Conservation (phyloP, 2,329 filamentous ascomycete genomes). For the Trichoderma koningii region DNA sequence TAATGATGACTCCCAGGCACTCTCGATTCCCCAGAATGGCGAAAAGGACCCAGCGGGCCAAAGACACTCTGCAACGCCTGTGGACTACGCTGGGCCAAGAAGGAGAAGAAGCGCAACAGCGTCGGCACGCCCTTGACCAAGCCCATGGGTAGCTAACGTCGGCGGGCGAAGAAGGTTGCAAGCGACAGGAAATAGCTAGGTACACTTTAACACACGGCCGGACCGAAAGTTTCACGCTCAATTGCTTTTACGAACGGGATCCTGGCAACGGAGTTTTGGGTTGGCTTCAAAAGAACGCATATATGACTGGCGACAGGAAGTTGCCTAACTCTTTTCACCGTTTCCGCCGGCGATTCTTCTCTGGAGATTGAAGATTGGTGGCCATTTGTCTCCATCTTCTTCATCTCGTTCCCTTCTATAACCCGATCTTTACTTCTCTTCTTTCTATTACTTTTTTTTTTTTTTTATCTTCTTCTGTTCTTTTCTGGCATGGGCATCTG, state of each 20-base stretch:
- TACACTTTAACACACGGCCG: slow-evolving; percentile 1
- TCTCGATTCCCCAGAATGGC: slow-evolving; percentile 91
- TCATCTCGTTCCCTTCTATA: too few species aligned
- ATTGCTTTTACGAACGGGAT: slow-evolving; percentile 9
- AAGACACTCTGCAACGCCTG: slow-evolving; percentile 97
- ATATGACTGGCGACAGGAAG: slow-evolving; percentile 21
- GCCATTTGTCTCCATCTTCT: neutral
- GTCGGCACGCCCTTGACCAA: slow-evolving; percentile 8
- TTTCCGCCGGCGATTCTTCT: neutral
- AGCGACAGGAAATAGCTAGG: neutral
- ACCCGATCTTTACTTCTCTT: too few species aligned
- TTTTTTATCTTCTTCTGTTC: neutral
- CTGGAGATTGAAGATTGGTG: neutral
- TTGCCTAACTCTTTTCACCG: neutral
- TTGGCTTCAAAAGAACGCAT: slow-evolving; percentile 21
- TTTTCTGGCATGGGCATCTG: slow-evolving; percentile 14
- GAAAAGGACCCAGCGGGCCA: slow-evolving; percentile 87
- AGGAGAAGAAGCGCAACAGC: slow-evolving; percentile 69
- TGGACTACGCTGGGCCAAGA: slow-evolving; percentile 74
- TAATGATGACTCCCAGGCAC: slow-evolving; percentile 55
- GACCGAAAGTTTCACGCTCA: neutral
- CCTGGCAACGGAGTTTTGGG: slow-evolving; percentile 19
- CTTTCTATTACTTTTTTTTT: neutral
- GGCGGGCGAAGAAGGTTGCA: too few species aligned
- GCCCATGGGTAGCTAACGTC: neutral